Percentiles rank a stretch among this genome's conserved stretches.
These are phyloP conservation scores for Melanomma pulvis-pyrius DNA, from an alignment of 495 filamentous ascomycete species.

Conservation along the genomic window DNA sequence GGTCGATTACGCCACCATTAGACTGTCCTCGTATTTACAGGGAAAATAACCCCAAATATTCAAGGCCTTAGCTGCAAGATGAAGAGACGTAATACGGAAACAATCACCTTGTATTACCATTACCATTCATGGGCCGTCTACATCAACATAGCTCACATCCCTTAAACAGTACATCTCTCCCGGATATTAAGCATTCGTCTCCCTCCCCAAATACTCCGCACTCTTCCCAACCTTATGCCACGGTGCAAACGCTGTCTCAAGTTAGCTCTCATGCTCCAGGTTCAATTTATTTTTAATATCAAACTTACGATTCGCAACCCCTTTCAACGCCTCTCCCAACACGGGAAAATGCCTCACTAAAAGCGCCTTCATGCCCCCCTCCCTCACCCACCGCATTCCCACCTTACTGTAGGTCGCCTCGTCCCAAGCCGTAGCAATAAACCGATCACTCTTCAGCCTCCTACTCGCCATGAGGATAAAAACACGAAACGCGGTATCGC, in stretches of 20 bases:
- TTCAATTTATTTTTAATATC: not conserved
- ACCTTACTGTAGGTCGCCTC: slow-evolving; percentile 46
- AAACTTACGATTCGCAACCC: slow-evolving; percentile 34
- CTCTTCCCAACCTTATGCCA: slow-evolving; percentile 41
- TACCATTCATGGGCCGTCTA: not conserved
- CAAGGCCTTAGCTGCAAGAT: too few relatives aligned
- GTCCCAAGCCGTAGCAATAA: slow-evolving; percentile 44
- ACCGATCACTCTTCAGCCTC: slow-evolving; percentile 49
- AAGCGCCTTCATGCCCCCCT: slow-evolving; percentile 43
- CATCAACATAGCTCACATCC: too few relatives aligned
- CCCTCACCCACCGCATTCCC: slow-evolving; percentile 50
- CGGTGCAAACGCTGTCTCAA: slow-evolving; percentile 44
- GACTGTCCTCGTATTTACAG: too few relatives aligned
- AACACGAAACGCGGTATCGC: slow-evolving; percentile 24
- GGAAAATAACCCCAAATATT: too few relatives aligned
- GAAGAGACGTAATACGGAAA: too few relatives aligned
- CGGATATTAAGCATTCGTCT: slow-evolving; percentile 38
- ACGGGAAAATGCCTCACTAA: slow-evolving; percentile 47
- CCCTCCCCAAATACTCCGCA: slow-evolving; percentile 41
- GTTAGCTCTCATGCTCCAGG: not conserved
- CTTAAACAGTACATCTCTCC: too few relatives aligned
- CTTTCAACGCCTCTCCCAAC: slow-evolving; percentile 37
- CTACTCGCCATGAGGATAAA: slow-evolving; percentile 26
- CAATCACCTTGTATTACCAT: too few relatives aligned
- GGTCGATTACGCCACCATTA: too few relatives aligned